phyloP scores from a whole-genome alignment of 371 early-diverging fungal species.

The Basidiobolus meristosporus region DNA sequence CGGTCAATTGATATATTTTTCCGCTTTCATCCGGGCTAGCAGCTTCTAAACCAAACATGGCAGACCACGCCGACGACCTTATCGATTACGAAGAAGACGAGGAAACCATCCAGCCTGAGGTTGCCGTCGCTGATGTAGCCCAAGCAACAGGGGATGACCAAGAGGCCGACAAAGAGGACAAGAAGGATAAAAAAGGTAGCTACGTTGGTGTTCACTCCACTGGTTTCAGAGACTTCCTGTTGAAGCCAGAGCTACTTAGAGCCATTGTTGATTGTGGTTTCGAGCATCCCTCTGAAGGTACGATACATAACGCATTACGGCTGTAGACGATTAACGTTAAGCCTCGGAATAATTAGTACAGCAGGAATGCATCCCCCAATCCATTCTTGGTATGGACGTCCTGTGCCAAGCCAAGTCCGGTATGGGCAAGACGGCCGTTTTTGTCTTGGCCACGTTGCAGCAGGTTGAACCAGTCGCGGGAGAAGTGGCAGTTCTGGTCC shows the following conservation, averaged over 20 bases:
- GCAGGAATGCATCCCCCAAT: constrained; percentile 96
- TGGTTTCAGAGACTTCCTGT: constrained; percentile 92
- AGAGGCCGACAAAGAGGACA: constrained; percentile 20
- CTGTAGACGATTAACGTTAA: too few species aligned
- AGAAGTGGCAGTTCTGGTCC: constrained; percentile 71
- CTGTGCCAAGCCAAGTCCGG: constrained; percentile 98
- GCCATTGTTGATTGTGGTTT: constrained; percentile 96
- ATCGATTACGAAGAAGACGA: constrained; percentile 9
- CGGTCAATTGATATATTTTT: too few species aligned
- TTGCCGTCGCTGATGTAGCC: constrained; percentile 13
- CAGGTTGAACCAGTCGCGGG: constrained; percentile 75
- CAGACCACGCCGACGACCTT: constrained; percentile 13
- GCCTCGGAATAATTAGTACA: constrained; percentile 71
- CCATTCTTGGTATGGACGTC: constrained; percentile 90
- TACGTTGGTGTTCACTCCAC: constrained; percentile 97
- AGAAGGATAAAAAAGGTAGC: constrained; percentile 85
- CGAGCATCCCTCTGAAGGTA: constrained; percentile 96
- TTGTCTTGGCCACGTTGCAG: constrained; percentile 91
- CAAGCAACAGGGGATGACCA: constrained; percentile 13
- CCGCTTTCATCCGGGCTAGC: too few species aligned
- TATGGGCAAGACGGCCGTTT: constrained; percentile 99
- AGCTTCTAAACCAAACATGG: too few species aligned
- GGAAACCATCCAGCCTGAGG: too few species aligned
- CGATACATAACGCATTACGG: too few species aligned
- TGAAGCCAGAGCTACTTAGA: constrained; percentile 87